Percentiles rank a stretch among this genome's conserved stretches.
Conservation (phyloP, 257 asterid species). For the Solanum pinnatisectum region DNA sequence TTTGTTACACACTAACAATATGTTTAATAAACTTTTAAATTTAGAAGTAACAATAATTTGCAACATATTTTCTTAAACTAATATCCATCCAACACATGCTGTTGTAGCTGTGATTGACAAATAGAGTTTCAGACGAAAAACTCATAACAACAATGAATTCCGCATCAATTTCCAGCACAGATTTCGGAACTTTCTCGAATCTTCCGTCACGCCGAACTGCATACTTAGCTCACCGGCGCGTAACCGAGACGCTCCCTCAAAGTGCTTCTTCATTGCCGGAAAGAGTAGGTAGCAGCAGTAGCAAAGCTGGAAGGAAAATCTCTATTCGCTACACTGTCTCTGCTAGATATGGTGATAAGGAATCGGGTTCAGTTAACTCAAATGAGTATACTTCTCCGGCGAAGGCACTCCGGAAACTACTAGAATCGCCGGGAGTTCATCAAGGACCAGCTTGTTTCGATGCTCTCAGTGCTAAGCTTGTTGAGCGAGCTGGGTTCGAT, state of each 20-base stretch:
- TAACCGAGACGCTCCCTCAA: background rate
- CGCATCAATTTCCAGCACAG: background rate
- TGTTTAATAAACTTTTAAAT: accelerated
- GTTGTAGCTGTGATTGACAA: background rate
- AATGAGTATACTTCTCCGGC: conserved; percentile 26
- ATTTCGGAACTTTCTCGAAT: background rate
- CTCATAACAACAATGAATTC: background rate
- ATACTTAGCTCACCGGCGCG: background rate
- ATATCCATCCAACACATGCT: background rate
- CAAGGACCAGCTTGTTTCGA: conserved; percentile 96
- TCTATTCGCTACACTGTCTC: background rate
- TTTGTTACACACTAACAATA: background rate
- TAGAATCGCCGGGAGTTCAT: conserved; percentile 61
- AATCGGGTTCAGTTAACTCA: conserved; percentile 4
- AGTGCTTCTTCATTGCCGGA: background rate
- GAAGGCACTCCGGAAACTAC: conserved; percentile 46
- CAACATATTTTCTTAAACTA: background rate
- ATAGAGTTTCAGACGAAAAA: too few relatives aligned
- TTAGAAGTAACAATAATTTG: background rate
- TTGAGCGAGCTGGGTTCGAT: conserved; percentile 75
- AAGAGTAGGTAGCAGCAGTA: background rate
- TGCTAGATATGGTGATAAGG: conserved; percentile 4
- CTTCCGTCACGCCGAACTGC: background rate
- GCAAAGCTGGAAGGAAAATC: background rate
- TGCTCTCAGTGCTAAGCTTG: conserved; percentile 88